Percentiles rank a stretch among this genome's conserved stretches.
These are phyloP conservation scores for Rhizophagus prolifer DNA, from an alignment of 192 early-diverging fungal genomes.

Conservation along the genomic window DNA sequence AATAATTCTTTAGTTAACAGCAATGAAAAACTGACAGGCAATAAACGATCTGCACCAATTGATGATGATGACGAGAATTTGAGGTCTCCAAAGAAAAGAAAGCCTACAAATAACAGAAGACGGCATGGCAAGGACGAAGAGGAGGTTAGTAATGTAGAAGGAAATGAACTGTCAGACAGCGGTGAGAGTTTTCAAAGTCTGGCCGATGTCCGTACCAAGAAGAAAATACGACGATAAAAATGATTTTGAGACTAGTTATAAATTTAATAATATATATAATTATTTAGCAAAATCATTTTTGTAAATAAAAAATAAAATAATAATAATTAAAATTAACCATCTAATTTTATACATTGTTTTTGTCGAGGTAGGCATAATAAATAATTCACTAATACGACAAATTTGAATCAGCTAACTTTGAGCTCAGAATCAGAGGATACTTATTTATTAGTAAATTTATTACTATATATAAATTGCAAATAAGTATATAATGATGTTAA, in stretches of 20 bases:
- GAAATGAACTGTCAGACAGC: neutral
- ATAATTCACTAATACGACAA: no score
- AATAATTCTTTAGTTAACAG: neutral
- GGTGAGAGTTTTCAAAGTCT: conserved; percentile 14
- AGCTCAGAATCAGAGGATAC: no score
- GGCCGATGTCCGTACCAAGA: neutral
- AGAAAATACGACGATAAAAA: conserved; percentile 5
- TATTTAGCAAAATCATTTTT: no score
- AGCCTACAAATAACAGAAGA: neutral
- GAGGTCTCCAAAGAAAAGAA: neutral
- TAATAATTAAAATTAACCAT: no score
- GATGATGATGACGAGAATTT: conserved; percentile 11
- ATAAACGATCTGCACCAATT: neutral
- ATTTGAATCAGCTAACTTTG: no score
- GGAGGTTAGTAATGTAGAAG: neutral
- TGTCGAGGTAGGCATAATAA: no score
- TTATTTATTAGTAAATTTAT: no score
- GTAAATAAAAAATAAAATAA: no score
- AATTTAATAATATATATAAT: neutral
- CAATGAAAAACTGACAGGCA: no score
- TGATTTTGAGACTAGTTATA: neutral
- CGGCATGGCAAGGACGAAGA: neutral
- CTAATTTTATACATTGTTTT: no score
- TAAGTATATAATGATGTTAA: no score
- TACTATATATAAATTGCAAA: no score